Conservation (phyloP, 2,329 filamentous ascomycete genomes). For the Fusarium mexicanum region DNA sequence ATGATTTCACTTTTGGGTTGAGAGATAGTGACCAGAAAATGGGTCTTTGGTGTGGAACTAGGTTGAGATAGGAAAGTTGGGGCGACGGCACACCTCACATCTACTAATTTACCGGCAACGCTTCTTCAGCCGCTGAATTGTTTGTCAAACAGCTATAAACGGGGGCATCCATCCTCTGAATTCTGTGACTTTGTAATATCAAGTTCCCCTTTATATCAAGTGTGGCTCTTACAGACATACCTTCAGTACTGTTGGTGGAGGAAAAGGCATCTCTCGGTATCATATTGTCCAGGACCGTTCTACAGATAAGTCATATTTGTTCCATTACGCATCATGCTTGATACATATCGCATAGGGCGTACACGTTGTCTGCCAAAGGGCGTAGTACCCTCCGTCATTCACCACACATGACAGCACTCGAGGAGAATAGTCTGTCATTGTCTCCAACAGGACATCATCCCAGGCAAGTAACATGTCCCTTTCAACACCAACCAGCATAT, state of each 20-base stretch:
- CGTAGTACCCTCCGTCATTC: not conserved
- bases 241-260: not conserved
- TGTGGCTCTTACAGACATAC: not conserved
- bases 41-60: slow-evolving; percentile 20
- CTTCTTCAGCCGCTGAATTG: not conserved
- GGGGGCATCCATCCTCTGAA: not conserved
- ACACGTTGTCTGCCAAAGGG: not conserved
- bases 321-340: not conserved
- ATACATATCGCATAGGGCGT: not conserved
- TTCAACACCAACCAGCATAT: not conserved
- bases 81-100: slow-evolving; percentile 19
- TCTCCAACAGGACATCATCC: not conserved
- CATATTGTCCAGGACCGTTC: not conserved
- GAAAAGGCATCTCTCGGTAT: not conserved
- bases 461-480: not conserved
- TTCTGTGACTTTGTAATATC: not conserved
- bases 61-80: slow-evolving; percentile 37
- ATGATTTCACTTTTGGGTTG: slow-evolving; percentile 1
- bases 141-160: not conserved
- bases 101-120: not conserved
- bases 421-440: not conserved
- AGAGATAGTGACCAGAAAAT: slow-evolving; percentile 4
- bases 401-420: not conserved
- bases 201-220: not conserved
- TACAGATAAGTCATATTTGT: not conserved